Evolutionary conservation across 805 yeast genomes (phyloP).

Genomic region (Hanseniaspora clermontiae): DNA sequence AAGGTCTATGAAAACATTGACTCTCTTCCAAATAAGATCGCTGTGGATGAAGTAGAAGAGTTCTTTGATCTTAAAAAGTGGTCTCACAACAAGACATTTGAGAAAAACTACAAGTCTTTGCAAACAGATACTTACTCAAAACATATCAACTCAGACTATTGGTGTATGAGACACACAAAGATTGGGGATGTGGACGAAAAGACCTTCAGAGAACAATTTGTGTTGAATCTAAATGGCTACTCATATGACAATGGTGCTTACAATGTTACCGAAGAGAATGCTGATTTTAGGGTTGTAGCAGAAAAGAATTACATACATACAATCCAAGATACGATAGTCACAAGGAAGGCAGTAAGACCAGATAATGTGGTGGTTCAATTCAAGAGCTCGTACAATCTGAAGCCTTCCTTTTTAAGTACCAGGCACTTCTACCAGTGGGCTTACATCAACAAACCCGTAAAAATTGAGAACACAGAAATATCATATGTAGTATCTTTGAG

Average conservation of each 20-base stretch:
- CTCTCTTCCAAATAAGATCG: neutral
- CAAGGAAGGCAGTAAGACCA: constrained; percentile 15
- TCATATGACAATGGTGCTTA: constrained; percentile 16
- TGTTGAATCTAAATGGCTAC: constrained; percentile 25
- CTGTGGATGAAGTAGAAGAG: neutral
- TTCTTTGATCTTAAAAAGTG: neutral
- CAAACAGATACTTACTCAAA: constrained; percentile 24
- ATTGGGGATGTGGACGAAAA: constrained; percentile 17
- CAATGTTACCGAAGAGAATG: constrained; percentile 18
- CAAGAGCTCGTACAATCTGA: constrained; percentile 29
- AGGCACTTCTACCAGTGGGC: constrained; percentile 31
- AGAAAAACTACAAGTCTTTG: constrained; percentile 22
- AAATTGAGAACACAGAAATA: constrained; percentile 18
- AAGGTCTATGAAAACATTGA: neutral
- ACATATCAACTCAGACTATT: constrained; percentile 20
- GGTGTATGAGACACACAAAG: constrained; percentile 27
- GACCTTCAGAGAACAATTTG: constrained; percentile 19
- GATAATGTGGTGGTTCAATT: constrained; percentile 23
- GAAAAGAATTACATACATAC: constrained; percentile 30
- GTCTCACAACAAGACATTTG: neutral
- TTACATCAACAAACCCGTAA: constrained; percentile 22
- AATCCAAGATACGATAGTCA: constrained; percentile 21
- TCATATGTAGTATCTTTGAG: constrained; percentile 28
- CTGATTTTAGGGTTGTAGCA: constrained; percentile 23
- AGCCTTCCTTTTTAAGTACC: constrained; percentile 26